Base-by-base conservation (phyloP, 1,284 basidiomycete genomes). In the Rhodotorula sp. region DNA sequence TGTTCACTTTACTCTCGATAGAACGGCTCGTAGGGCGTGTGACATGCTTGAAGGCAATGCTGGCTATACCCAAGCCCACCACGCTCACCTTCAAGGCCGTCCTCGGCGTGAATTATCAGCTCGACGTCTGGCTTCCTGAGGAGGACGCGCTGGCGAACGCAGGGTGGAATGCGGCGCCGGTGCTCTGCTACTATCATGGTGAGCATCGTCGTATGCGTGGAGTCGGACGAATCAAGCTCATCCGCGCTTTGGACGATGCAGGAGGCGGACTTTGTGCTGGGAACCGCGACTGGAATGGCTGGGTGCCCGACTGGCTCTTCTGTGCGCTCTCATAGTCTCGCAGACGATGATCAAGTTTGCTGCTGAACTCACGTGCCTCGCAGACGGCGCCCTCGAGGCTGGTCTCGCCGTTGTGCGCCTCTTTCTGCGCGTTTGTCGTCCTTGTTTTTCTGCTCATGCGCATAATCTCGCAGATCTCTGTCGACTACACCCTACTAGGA, bases 401-500 rank as follows among this genome's bases (percentile, higher is more conserved):
- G 64, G 64, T 22, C 22, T 59, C 20, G 52, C 58, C 2, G 52
- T 65, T 0, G 64, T 65, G 4, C n/a, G 57, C 34, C 4, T 6
- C 26, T 15, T 34, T 15, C 9, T 28, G 5, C 15, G 10, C n/a
- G 28, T 13, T 6, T 15, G 4, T 5, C 5, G 8, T 47, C 20
- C 16, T 13, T 20, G 6, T n/a, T 50, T 11, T 10, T 11, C 9
- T 20, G 57, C 34, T 46, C 16, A 20, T 22, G 6, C 1, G 2
- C 16, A 34, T 15, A 8, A 13, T 9, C 26, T 3, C 20, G 5
- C 58, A 65, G 64, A 48, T 65, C 22, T 55, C 58, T 15, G 31
- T 55, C 64, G 64, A 65, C 52, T 65, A 65, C 52, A 65, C 64
- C 26, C 59, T 65, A 8, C 30, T 56, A 34, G 53, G 47, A 5